These are phyloP conservation scores for Solanum megistacrolobum DNA, from an alignment of 257 asterid genomes.

Conservation along the genomic window DNA sequence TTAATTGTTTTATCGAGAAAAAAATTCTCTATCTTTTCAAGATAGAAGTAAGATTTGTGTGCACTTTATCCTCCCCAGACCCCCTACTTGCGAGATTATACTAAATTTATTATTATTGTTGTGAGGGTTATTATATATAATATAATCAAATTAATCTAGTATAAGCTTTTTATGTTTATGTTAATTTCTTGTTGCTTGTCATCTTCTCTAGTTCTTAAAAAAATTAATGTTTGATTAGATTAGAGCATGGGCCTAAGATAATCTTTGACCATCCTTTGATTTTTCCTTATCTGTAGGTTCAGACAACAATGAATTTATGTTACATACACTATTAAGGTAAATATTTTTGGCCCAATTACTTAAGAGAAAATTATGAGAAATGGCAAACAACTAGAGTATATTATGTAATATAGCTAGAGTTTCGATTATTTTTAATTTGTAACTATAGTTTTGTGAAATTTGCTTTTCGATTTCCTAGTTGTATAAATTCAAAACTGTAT, in stretches of 20 bases:
- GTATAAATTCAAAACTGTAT: too few relatives aligned
- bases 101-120: too few relatives aligned
- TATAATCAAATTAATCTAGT: background rate
- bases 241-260: background rate
- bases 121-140: background rate
- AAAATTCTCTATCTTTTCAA: too few relatives aligned
- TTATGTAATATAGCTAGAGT: background rate
- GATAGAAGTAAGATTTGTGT: too few relatives aligned
- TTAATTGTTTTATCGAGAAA: too few relatives aligned
- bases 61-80: too few relatives aligned
- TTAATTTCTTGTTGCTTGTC: background rate
- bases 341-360: background rate
- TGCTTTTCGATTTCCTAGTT: fast-evolving
- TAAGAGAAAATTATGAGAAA: background rate
- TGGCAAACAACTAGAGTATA: too few relatives aligned
- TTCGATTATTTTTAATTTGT: too few relatives aligned
- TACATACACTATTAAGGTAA: too few relatives aligned
- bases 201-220: background rate
- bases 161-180: background rate
- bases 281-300: background rate
- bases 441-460: too few relatives aligned
- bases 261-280: background rate
- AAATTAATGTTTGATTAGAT: background rate
- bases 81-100: background rate
- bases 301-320: background rate